Evolutionary conservation across 108 stramenopile genomes (phyloP), one percentile per base, ranked within the genome.

Genomic region (Stephanodiscus triporus): DNA sequence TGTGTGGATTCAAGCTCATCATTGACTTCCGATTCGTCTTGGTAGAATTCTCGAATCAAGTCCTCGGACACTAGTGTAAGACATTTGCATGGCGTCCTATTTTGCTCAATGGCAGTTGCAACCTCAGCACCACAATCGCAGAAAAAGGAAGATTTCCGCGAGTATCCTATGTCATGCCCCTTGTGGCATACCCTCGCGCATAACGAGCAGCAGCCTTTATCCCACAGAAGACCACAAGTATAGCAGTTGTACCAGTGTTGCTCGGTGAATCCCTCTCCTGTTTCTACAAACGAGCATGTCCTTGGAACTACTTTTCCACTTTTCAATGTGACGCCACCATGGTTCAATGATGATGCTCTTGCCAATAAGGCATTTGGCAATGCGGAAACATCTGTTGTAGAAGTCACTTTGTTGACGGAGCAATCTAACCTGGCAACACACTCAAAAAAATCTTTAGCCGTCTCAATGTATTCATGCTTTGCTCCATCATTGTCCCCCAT

Each of bases 211-310:
- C 92, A 93, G 16, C 95, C 95, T 45, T 91, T 91, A 40, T 93
- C 95, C 85, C 85, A 86, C 43, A 90, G 71, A 9, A 96, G 76
- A 11, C 88, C 91, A 68, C 95, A 96, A 11, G 95, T 92, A 55
- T 88, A 87, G 72, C 84, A 85, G 63, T 85, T 85, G 66, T 91
- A 95, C 93, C 94, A 95, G 68, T 92, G 91, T 67, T 95, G 94
- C 20, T 86, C 90, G 24, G 84, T 83, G 65, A 93, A 96, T 16
- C 89, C 92, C 62, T 84, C 88, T 47, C 86, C 81, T 26, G 81
- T 87, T 54, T 86, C 38, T 19, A 75, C 80, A 73, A 77, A 93
- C 22, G 92, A 84, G 70, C 95, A 96, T 9, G 86, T 75, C 30
- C 63, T 37, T n/a, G 77, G 42, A n/a, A 82, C 40, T 42, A 53